Evolutionary conservation across 2,329 filamentous ascomycete species (phyloP), one percentile per base, ranked within the genome.

Genomic region (Coniochaeta sp.): DNA sequence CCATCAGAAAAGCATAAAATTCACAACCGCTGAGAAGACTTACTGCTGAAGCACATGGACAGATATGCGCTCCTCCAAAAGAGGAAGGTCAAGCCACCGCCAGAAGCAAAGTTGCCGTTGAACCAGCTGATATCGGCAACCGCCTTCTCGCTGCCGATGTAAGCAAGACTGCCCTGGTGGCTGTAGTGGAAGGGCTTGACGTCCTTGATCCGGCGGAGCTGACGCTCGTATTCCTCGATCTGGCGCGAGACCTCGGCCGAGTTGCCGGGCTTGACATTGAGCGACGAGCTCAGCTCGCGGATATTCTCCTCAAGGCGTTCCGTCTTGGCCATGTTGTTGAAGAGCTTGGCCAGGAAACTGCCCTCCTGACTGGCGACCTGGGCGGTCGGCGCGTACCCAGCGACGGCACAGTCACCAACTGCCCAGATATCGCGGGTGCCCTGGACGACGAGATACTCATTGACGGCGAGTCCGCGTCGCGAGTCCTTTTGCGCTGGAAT

Each of bases 21-120:
- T 65, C 3, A 36, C 19, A 5, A 33, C 6, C 12, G 34, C 19
- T 24, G 34, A 2, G 33, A 22, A 36, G 62, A 67, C 91, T 87
- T 84, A 95, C 91, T 93, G 87, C 93, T 98, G 77, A 99, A 99
- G 86, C 93, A 97, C 95, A 99, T 99, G 83, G 91, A 97, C 75
- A 99, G 81, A 77, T 99, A 99, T 60, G 93, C 95, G 72, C 90
- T 96, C 74, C 93, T 86, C 95, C 95, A 99, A 86, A 99, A 99
- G 67, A 97, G 85, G 79, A 96, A 99, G 60, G 95, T 99, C 77
- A 98, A 81, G 70, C 89, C 91, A 73, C 95, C 95, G 72, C 93
- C 95, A 54, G 89, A 91, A 63, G 95, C 93, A 69, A 99, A 84
- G 80, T 98, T 99, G 67, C 95, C 95, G 70, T 95, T 96, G 79